Evolutionary conservation across 2,329 filamentous ascomycete species (phyloP), one percentile per base, ranked within the genome.

Genomic region (Fusarium sp.): DNA sequence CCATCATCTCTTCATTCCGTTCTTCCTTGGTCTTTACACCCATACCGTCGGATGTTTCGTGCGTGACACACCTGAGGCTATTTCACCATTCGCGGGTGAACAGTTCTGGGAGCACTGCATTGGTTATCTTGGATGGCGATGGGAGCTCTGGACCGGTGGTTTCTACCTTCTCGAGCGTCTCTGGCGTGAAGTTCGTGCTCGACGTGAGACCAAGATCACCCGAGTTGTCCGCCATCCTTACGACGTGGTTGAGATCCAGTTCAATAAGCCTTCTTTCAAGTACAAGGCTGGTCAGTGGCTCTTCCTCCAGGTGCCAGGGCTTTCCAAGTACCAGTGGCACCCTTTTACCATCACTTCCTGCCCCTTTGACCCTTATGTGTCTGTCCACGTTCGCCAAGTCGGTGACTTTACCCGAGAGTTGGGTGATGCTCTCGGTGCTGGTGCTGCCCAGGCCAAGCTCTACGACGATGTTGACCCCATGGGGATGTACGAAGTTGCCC

Each of bases 271-370:
- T 10, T 96, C 93, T 65, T 97, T 99, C 92, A 94, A 91, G 79
- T 99, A 99, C 90, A 98, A 97, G 88, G 93, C 96, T 20, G 96
- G 96, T 36, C 96, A 99, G 84, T 99, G 95, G 95, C 90, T 98
- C 41, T 98, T 98, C 86, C 88, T 99, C 67, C 95, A 98, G 82
- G 91, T 97, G 30, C 96, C 96, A 1, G 92, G 93, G 12, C 90
- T 99, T 60, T 97, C 94, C 73, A 90, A 88, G 77, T 91, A 94
- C 79, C 95, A 99, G 85, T 99, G 96, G 96, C 96, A 99, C 83
- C 96, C 96, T 3, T 99, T 98, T 81, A 99, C 96, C 79, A 98
- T 99, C 82, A 99, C 96, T 6, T 98, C 96, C 15, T 99, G 96
- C 83, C 96, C 96, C 10, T 96, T 94, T 79, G 96, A 99, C 78